phyloP scores from a whole-genome alignment of 345 rosid genomes.

The Theobroma cacao region DNA sequence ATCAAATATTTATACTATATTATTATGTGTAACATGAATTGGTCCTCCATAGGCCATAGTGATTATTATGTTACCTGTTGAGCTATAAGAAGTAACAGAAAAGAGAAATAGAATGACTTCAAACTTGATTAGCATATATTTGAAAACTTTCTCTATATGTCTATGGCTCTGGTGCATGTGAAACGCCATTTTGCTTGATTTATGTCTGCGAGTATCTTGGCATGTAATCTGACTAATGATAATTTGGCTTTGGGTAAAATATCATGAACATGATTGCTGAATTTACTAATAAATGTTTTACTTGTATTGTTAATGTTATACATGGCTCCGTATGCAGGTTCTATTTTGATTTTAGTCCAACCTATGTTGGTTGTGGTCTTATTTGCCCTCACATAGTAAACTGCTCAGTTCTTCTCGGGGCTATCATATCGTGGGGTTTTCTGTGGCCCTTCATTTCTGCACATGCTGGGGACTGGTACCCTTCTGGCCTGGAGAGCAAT shows the following conservation, averaged over 20 bases:
- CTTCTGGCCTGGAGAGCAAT: slow-evolving; percentile 70
- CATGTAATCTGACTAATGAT: background rate
- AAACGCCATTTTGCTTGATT: slow-evolving; percentile 2
- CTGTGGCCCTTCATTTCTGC: slow-evolving; percentile 80
- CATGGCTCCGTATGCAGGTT: slow-evolving; percentile 48
- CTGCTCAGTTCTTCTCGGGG: slow-evolving; percentile 86
- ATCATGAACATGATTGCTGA: background rate
- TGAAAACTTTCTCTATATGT: background rate
- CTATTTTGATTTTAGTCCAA: slow-evolving; percentile 91
- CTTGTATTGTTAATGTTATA: background rate
- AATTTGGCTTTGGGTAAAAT: background rate
- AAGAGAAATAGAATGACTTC: background rate
- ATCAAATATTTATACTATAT: background rate
- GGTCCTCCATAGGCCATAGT: background rate
- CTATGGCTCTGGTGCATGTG: background rate
- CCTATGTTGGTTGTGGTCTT: slow-evolving; percentile 95
- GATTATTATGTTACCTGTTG: background rate
- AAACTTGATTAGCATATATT: background rate
- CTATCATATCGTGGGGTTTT: slow-evolving; percentile 88
- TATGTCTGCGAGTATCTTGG: background rate
- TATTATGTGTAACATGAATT: background rate
- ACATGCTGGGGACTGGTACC: slow-evolving; percentile 87
- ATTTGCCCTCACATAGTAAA: slow-evolving; percentile 94
- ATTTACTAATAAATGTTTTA: background rate
- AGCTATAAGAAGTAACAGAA: background rate